phyloP scores from a whole-genome alignment of 129 eudicot genomes.

The Dittrichia graveolens region DNA sequence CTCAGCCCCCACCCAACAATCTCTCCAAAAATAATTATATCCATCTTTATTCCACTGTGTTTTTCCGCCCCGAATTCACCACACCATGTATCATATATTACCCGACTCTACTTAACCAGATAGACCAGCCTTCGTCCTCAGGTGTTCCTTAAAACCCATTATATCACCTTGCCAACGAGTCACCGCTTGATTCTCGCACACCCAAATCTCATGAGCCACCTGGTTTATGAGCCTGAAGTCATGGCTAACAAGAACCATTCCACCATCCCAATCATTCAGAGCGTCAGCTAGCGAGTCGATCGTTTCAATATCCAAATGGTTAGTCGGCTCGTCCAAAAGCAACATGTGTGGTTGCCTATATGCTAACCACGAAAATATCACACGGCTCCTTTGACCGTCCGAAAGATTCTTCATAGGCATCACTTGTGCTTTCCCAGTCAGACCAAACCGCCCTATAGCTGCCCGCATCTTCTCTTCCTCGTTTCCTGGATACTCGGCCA shows the following conservation, averaged over 20 bases:
- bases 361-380: slow-evolving; percentile 93
- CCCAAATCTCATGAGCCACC: slow-evolving; percentile 98
- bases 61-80: too few species aligned
- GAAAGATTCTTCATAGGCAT: slow-evolving; percentile 98
- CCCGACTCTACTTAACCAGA: slow-evolving; percentile 28
- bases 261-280: slow-evolving; percentile 95
- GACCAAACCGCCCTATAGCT: slow-evolving; percentile 90
- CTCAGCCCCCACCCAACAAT: too few species aligned
- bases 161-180: slow-evolving; percentile 88
- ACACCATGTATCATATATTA: too few species aligned
- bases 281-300: slow-evolving; percentile 96
- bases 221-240: slow-evolving; percentile 96
- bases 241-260: slow-evolving; percentile 98
- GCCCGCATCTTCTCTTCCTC: slow-evolving; percentile 95
- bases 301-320: slow-evolving; percentile 94
- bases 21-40: too few species aligned
- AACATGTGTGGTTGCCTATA: slow-evolving; percentile 90
- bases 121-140: slow-evolving; percentile 65
- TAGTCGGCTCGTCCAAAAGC: slow-evolving; percentile 90
- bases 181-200: slow-evolving; percentile 81
- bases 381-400: slow-evolving; percentile 88
- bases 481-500: slow-evolving; percentile 78
- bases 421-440: slow-evolving; percentile 86
- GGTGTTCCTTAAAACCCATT: slow-evolving; percentile 77
- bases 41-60: too few species aligned